Percentiles rank a stretch among this genome's conserved stretches.
Conservation (phyloP, 148 eudicot genomes). For the Heliosperma pusillum region DNA sequence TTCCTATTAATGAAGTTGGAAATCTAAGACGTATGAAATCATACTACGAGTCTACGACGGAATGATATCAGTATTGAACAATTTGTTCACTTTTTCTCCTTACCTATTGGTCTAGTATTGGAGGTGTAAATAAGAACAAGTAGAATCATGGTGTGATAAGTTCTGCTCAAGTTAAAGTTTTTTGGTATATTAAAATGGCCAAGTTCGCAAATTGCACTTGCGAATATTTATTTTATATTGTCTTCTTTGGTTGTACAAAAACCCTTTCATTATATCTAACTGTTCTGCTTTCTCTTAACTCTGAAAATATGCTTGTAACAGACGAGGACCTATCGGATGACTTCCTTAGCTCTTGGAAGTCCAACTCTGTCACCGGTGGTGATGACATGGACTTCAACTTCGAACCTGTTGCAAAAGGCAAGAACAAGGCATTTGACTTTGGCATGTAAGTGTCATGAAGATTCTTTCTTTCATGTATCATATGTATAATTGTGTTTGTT, state of each 20-base stretch:
- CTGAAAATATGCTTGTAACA: conserved; percentile 24
- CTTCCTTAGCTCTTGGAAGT: conserved; percentile 73
- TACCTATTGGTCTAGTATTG: not conserved
- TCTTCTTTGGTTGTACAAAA: not conserved
- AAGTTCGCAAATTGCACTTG: not conserved
- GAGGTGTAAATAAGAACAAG: not conserved
- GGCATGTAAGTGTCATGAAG: conserved; percentile 57
- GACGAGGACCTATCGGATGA: conserved; percentile 77
- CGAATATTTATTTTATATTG: not conserved
- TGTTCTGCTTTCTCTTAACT: not conserved
- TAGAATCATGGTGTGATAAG: not conserved
- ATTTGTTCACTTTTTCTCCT: not conserved
- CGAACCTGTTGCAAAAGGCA: conserved; percentile 57
- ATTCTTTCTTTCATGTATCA: not conserved
- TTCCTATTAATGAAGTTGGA: not conserved
- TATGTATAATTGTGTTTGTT: not conserved
- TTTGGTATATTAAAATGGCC: not conserved
- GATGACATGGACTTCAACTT: conserved; percentile 78
- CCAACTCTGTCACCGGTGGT: conserved; percentile 46
- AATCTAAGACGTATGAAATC: not conserved
- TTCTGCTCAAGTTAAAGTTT: not conserved
- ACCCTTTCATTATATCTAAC: not conserved
- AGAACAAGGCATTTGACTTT: conserved; percentile 66
- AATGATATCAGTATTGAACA: not conserved
- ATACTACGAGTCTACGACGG: not conserved